phyloP scores from a whole-genome alignment of 352 stramenopile genomes.

The Globisporangium rhizosaccharum region DNA sequence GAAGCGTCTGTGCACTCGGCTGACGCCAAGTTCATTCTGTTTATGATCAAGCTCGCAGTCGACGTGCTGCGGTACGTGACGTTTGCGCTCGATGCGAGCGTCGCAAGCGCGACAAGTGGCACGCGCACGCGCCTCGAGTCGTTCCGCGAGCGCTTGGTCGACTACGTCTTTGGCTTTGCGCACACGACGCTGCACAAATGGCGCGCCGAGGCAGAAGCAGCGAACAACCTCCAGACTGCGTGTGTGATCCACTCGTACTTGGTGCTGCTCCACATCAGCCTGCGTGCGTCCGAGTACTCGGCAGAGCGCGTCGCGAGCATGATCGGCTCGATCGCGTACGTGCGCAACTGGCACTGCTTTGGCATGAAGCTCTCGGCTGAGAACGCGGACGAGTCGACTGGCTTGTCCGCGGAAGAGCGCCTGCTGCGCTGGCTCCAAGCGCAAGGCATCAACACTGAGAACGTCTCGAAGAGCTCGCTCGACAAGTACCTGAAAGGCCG shows the following conservation, averaged over 20 bases:
- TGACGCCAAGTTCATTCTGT: slow-evolving; percentile 82
- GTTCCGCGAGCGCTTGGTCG: slow-evolving; percentile 50
- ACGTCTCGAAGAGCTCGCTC: slow-evolving; percentile 71
- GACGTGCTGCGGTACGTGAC: slow-evolving; percentile 78
- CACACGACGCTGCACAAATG: slow-evolving; percentile 72
- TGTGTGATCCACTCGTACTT: slow-evolving; percentile 87
- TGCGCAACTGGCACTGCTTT: slow-evolving; percentile 91
- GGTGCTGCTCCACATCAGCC: slow-evolving; percentile 58
- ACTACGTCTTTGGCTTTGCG: slow-evolving; percentile 69
- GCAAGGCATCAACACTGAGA: slow-evolving; percentile 86
- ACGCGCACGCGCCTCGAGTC: slow-evolving; percentile 35
- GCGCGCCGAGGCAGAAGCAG: slow-evolving; percentile 57
- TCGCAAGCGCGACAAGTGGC: slow-evolving; percentile 24
- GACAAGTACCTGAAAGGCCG: slow-evolving; percentile 85
- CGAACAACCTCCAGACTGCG: slow-evolving; percentile 72
- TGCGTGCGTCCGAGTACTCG: slow-evolving; percentile 67
- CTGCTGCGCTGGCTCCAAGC: slow-evolving; percentile 86
- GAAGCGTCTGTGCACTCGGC: slow-evolving; percentile 79
- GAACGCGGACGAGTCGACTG: slow-evolving; percentile 31
- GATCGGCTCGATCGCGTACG: slow-evolving; percentile 80
- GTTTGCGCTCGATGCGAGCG: slow-evolving; percentile 54
- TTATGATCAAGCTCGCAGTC: slow-evolving; percentile 82
- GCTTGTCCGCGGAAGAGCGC: slow-evolving; percentile 63
- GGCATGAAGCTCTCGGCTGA: slow-evolving; percentile 76
- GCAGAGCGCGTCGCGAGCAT: slow-evolving; percentile 56